Conservation (phyloP, 2,329 filamentous ascomycete genomes). For the Albifimbria verrucaria region DNA sequence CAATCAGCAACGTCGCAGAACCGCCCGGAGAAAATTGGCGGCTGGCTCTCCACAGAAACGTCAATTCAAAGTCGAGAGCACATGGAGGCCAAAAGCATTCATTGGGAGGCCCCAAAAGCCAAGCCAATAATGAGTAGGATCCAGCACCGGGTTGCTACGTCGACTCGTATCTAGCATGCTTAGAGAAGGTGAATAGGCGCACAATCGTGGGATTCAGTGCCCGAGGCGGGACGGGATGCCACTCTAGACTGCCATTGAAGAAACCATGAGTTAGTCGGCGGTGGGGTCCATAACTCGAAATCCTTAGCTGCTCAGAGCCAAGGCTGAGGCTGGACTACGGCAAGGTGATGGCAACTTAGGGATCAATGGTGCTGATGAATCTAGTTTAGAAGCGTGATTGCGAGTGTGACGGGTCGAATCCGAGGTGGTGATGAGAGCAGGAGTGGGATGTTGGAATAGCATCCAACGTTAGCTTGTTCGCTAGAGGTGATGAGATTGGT, state of each 20-base stretch:
- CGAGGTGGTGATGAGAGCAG: not conserved
- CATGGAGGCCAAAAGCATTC: not conserved
- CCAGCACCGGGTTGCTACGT: not conserved
- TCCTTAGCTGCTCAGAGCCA: not conserved
- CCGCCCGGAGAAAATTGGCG: not conserved
- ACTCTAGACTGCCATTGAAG: not conserved
- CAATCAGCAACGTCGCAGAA: not conserved
- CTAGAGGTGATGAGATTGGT: not conserved
- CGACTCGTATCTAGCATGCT: not conserved
- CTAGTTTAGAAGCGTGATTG: no score
- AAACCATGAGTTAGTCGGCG: not conserved
- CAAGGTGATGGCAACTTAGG: no score
- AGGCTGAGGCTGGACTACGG: no score
- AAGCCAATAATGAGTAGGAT: not conserved
- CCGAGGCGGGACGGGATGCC: no score
- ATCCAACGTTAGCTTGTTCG: not conserved
- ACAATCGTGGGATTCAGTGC: no score
- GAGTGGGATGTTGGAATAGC: no score
- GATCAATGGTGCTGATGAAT: no score
- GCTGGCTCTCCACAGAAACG: no score
- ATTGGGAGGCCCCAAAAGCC: not conserved
- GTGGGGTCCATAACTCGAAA: not conserved
- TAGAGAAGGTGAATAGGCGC: not conserved
- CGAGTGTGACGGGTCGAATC: no score
- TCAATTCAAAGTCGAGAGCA: not conserved